Conservation (phyloP, 2,329 filamentous ascomycete species). For the Seiridium unicorne region DNA sequence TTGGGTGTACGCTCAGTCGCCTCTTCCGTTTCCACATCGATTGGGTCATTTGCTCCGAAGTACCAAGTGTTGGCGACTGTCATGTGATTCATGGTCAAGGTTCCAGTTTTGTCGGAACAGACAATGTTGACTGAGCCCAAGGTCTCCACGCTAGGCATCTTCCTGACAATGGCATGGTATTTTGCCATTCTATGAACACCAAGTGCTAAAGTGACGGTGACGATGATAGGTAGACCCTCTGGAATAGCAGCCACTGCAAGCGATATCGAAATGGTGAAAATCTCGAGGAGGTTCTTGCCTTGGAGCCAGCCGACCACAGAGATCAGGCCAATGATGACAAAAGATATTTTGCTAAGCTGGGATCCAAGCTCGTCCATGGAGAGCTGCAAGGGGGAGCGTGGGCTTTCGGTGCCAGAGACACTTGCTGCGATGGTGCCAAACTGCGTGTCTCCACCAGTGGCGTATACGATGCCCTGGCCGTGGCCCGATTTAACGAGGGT, state of each 20-base stretch:
- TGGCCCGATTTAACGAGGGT: constrained; percentile 93
- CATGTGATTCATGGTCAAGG: constrained; percentile 97
- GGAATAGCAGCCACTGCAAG: constrained; percentile 95
- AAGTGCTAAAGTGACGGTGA: constrained; percentile 91
- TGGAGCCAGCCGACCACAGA: constrained; percentile 87
- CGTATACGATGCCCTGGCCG: constrained; percentile 95
- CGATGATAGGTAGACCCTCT: constrained; percentile 95
- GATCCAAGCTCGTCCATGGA: constrained; percentile 98
- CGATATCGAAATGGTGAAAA: constrained; percentile 97
- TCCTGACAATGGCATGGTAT: constrained; percentile 90
- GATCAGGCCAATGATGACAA: constrained; percentile 90
- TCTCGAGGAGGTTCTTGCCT: constrained; percentile 85
- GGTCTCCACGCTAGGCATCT: constrained; percentile 95
- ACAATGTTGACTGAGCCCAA: constrained; percentile 99
- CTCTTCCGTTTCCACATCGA: constrained; percentile 55
- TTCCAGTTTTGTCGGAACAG: constrained; percentile 97
- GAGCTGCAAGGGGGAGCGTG: constrained; percentile 86
- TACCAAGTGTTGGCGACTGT: constrained; percentile 96
- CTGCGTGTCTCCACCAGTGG: constrained; percentile 88
- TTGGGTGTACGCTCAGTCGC: constrained; percentile 60
- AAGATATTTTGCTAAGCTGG: constrained; percentile 94
- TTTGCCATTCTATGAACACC: constrained; percentile 96
- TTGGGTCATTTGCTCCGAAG: constrained; percentile 63
- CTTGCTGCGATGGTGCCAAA: constrained; percentile 96
- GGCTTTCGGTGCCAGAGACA: constrained; percentile 91